Percentiles rank a stretch among this genome's conserved stretches.
Evolutionary conservation across 2,329 filamentous ascomycete genomes (phyloP).

Genomic region (Zalaria obscura): DNA sequence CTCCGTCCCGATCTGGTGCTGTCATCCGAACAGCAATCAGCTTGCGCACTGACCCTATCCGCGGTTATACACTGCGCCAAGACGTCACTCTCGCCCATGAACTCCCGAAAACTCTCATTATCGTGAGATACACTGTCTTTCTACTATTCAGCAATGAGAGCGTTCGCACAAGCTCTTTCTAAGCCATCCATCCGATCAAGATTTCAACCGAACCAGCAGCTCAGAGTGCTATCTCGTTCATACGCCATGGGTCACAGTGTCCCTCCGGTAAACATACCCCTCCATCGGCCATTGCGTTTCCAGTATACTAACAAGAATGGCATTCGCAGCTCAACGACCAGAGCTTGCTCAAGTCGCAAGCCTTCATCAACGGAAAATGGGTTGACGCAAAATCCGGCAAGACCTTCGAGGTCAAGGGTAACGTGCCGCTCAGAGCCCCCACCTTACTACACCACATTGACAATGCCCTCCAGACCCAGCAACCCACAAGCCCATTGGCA

Average conservation of each 20-base stretch:
- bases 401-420: conserved; percentile 66
- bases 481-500: conserved; percentile 67
- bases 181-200: conserved; percentile 5
- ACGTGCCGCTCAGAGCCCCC: conserved; percentile 32
- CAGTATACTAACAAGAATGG: neutral
- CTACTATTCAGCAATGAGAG: conserved; percentile 1
- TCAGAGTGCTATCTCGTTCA: conserved; percentile 20
- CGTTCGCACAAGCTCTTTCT: conserved; percentile 2
- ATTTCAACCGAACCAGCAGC: conserved; percentile 14
- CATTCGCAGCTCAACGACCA: conserved; percentile 29
- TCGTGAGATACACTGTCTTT: too few relatives aligned
- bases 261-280: conserved; percentile 18
- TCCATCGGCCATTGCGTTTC: neutral
- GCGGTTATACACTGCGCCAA: too few relatives aligned
- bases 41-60: too few relatives aligned
- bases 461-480: conserved; percentile 51
- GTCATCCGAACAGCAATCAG: too few relatives aligned
- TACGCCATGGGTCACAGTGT: conserved; percentile 31
- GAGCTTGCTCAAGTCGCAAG: conserved; percentile 64
- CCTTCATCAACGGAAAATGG: conserved; percentile 91
- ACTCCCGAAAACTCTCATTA: too few relatives aligned
- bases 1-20: too few relatives aligned
- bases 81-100: too few relatives aligned
- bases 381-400: conserved; percentile 70
- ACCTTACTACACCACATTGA: neutral